A percentile compares a stretch with the other conserved stretches of the same genome.
These are phyloP conservation scores for Purshia tridentata DNA, from an alignment of 306 rosid genomes.

Conservation along the genomic window DNA sequence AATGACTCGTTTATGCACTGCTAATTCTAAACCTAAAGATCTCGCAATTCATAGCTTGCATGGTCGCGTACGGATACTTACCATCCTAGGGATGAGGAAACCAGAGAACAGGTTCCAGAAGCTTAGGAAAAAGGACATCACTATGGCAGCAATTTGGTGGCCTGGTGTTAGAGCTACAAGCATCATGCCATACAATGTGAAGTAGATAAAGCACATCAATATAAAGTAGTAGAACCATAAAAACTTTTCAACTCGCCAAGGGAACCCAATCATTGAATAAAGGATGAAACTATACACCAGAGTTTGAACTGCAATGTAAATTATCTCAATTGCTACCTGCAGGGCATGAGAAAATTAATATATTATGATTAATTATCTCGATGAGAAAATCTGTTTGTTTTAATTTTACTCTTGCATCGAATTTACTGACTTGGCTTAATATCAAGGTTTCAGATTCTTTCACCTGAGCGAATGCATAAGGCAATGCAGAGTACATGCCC, in stretches of 20 bases:
- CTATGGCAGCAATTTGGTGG: conserved; percentile 49
- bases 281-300: conserved; percentile 44
- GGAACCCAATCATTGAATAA: conserved; percentile 56
- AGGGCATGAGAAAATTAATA: background rate
- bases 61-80: conserved; percentile 16
- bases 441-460: conserved; percentile 13
- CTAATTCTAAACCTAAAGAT: too few relatives aligned
- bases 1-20: background rate
- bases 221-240: conserved; percentile 60
- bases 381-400: background rate
- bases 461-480: conserved; percentile 58
- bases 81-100: conserved; percentile 46
- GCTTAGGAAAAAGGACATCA: conserved; percentile 51
- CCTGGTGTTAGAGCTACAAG: conserved; percentile 57
- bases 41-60: conserved; percentile 6
- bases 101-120: conserved; percentile 66
- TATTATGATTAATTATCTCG: background rate
- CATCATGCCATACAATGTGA: conserved; percentile 70
- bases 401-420: background rate
- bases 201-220: conserved; percentile 47
- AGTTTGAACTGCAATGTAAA: conserved; percentile 51
- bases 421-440: background rate
- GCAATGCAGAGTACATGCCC: conserved; percentile 30
- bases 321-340: conserved; percentile 54
- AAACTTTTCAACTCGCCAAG: conserved; percentile 48